These are phyloP conservation scores for Kurtzmaniella quercitrusa DNA, from an alignment of 1,139 yeast species.

Conservation along the genomic window DNA sequence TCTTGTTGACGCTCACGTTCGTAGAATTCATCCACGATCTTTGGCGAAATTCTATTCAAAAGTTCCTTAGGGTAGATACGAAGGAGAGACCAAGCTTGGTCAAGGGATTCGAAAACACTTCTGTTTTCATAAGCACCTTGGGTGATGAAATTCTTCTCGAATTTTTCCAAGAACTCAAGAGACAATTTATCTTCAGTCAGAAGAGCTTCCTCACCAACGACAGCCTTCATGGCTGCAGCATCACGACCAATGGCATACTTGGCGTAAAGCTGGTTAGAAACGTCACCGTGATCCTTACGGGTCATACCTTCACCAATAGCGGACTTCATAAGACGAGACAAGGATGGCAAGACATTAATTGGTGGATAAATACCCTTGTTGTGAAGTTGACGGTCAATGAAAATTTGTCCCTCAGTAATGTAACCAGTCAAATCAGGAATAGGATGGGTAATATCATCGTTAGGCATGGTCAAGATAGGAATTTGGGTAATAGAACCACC, in stretches of 20 bases:
- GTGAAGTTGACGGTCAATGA: slow-evolving; percentile 90
- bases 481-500: slow-evolving; percentile 98
- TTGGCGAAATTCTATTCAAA: slow-evolving; percentile 97
- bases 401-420: slow-evolving; percentile 98
- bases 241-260: slow-evolving; percentile 99
- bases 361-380: slow-evolving; percentile 99
- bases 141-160: slow-evolving; percentile 88
- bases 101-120: slow-evolving; percentile 89
- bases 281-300: slow-evolving; percentile 99
- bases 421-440: slow-evolving; percentile 99
- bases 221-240: slow-evolving; percentile 99
- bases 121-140: slow-evolving; percentile 98
- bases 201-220: slow-evolving; percentile 98
- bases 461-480: slow-evolving; percentile 98
- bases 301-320: slow-evolving; percentile 99
- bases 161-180: slow-evolving; percentile 93
- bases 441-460: slow-evolving; percentile 99
- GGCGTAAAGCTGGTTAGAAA: slow-evolving; percentile 96
- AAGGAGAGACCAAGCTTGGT: slow-evolving; percentile 95
- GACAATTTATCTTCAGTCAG: slow-evolving; percentile 97
- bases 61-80: slow-evolving; percentile 98
- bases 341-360: slow-evolving; percentile 93
- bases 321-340: slow-evolving; percentile 96
- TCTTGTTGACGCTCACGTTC: slow-evolving; percentile 74
- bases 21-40: slow-evolving; percentile 90